Conservation (phyloP, 495 filamentous ascomycete genomes). For the Neurospora sp. region DNA sequence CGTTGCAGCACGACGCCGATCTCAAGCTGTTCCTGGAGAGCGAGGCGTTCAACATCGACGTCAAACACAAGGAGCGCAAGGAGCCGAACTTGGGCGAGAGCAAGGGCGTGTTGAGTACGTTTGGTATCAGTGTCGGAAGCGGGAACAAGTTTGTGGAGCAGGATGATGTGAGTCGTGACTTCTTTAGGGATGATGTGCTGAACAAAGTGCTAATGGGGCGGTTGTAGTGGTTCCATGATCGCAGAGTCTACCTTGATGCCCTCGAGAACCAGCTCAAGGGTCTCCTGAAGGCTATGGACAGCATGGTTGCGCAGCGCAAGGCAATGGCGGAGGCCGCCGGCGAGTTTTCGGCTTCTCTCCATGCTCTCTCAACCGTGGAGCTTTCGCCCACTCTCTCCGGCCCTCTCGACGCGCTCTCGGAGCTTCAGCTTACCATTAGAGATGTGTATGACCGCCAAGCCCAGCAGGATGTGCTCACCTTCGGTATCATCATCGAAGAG, state of each 20-base stretch:
- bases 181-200: background rate
- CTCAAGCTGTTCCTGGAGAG: conserved; percentile 95
- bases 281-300: conserved; percentile 85
- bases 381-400: conserved; percentile 79
- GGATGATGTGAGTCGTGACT: conserved; percentile 65
- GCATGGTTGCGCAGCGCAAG: conserved; percentile 82
- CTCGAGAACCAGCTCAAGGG: conserved; percentile 92
- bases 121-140: conserved; percentile 66
- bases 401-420: conserved; percentile 80
- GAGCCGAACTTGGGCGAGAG: conserved; percentile 78
- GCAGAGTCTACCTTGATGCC: conserved; percentile 85
- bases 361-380: conserved; percentile 79
- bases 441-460: conserved; percentile 95
- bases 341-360: conserved; percentile 86
- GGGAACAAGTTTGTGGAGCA: conserved; percentile 90
- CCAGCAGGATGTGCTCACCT: conserved; percentile 89
- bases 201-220: background rate
- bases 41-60: conserved; percentile 87
- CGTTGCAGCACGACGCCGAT: conserved; percentile 86
- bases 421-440: conserved; percentile 84
- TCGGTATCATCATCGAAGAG: conserved; percentile 96
- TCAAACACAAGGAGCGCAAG: conserved; percentile 94
- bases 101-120: conserved; percentile 82
- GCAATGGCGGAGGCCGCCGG: conserved; percentile 84
- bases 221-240: conserved; percentile 89